These are phyloP conservation scores for Coix lacrymajobi DNA, from an alignment of 176 grass and related monocot species.

Conservation along the genomic window DNA sequence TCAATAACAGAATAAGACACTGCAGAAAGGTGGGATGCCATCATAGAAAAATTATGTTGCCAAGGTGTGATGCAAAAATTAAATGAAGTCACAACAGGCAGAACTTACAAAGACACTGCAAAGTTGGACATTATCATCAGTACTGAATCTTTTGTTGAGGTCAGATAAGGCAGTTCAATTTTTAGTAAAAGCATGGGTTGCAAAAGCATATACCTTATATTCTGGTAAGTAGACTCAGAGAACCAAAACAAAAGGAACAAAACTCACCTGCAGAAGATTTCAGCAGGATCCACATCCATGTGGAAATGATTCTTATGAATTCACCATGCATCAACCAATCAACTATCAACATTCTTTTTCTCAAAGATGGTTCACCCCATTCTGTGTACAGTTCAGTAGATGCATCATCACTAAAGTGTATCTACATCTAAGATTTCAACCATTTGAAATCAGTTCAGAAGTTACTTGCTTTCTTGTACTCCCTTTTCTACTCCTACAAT, in stretches of 20 bases:
- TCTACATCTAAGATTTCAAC: conserved; percentile 17
- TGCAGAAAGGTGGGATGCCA: not conserved
- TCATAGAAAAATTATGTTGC: not conserved
- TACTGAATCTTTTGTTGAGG: conserved; percentile 6
- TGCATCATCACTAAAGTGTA: not conserved
- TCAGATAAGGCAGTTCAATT: not conserved
- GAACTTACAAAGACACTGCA: not conserved
- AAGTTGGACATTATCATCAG: not conserved
- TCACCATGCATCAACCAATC: not conserved
- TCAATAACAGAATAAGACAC: not conserved
- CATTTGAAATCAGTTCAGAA: conserved; percentile 23
- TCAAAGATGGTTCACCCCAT: not conserved
- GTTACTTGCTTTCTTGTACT: conserved; percentile 8
- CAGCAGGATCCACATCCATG: conserved; percentile 10
- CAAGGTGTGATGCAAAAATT: not conserved
- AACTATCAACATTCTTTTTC: not conserved
- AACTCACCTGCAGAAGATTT: conserved; percentile 12
- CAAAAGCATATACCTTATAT: not conserved
- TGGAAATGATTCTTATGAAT: not conserved
- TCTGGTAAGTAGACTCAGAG: not conserved
- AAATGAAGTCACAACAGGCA: not conserved
- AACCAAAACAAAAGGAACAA: not conserved
- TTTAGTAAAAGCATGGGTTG: not conserved
- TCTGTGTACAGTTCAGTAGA: not conserved
- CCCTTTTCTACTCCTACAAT: conserved; percentile 4